phyloP scores from a whole-genome alignment of 2,329 filamentous ascomycete genomes.

The Peltaster fructicola region DNA sequence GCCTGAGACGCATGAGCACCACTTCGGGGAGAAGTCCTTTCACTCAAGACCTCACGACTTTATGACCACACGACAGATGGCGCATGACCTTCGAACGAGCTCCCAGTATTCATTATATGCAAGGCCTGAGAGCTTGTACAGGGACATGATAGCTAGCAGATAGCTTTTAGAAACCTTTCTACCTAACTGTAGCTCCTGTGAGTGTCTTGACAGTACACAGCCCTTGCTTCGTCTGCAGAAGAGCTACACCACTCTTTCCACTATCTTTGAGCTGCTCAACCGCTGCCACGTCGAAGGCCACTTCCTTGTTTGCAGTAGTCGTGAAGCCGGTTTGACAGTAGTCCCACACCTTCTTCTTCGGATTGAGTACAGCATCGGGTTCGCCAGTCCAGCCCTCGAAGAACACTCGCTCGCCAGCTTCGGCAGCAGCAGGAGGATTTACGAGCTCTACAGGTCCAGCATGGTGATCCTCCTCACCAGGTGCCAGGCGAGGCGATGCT shows the following conservation, averaged over 20 bases:
- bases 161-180: too few species aligned
- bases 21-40: too few species aligned
- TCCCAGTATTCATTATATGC: too few species aligned
- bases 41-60: too few species aligned
- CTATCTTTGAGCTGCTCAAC: slow-evolving; percentile 59
- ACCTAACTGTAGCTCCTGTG: slow-evolving; percentile 68
- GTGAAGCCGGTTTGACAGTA: slow-evolving; percentile 91
- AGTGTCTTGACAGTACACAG: slow-evolving; percentile 70
- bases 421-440: slow-evolving; percentile 56
- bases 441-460: slow-evolving; percentile 87
- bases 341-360: slow-evolving; percentile 99
- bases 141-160: too few species aligned
- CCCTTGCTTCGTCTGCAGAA: slow-evolving; percentile 62
- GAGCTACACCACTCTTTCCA: slow-evolving; percentile 33
- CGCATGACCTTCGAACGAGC: too few species aligned
- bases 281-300: slow-evolving; percentile 64
- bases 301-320: slow-evolving; percentile 63
- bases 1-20: too few species aligned
- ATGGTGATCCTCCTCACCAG: slow-evolving; percentile 72
- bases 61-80: too few species aligned
- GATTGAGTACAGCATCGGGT: slow-evolving; percentile 85
- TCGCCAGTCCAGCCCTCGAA: slow-evolving; percentile 92
- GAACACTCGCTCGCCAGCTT: slow-evolving; percentile 72
- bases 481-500: slow-evolving; percentile 65
- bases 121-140: too few species aligned